phyloP scores from a whole-genome alignment of 441 rosid species.

The Adansonia gregorii region DNA sequence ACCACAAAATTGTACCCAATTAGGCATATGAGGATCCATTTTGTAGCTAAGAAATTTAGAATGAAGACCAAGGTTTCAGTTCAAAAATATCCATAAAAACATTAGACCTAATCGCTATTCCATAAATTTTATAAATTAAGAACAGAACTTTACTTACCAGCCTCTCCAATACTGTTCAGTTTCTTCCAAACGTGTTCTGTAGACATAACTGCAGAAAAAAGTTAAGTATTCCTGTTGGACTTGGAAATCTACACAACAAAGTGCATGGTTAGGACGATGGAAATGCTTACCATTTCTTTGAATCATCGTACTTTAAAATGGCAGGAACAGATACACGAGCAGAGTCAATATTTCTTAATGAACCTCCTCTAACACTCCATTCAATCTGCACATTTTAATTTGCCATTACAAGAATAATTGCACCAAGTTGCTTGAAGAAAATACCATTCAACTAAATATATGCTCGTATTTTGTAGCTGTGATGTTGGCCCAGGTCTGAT shows the following conservation, averaged over 20 bases:
- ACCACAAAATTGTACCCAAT: constrained; percentile 18
- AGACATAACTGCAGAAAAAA: constrained; percentile 60
- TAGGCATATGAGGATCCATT: background rate
- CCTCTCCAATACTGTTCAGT: constrained; percentile 97
- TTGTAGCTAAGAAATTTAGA: constrained; percentile 8
- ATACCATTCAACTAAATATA: background rate
- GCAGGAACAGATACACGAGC: constrained; percentile 90
- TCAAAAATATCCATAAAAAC: constrained; percentile 9
- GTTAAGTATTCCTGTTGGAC: constrained; percentile 27
- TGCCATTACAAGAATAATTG: constrained; percentile 9
- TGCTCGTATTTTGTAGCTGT: background rate
- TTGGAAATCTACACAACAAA: constrained; percentile 13
- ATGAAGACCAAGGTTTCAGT: constrained; percentile 12
- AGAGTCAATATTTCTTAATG: constrained; percentile 82
- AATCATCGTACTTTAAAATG: constrained; percentile 73
- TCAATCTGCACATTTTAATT: constrained; percentile 62
- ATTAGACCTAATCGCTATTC: background rate
- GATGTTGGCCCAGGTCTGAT: background rate
- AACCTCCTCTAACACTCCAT: constrained; percentile 89
- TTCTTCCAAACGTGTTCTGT: constrained; percentile 71
- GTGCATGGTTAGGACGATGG: background rate
- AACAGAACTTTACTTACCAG: constrained; percentile 53
- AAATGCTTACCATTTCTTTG: constrained; percentile 75
- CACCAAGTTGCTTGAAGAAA: constrained; percentile 20
- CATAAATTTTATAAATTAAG: constrained; percentile 4